Base-by-base conservation (phyloP, 2,329 filamentous ascomycete genomes). In the Emmonsiellopsis sp. region DNA sequence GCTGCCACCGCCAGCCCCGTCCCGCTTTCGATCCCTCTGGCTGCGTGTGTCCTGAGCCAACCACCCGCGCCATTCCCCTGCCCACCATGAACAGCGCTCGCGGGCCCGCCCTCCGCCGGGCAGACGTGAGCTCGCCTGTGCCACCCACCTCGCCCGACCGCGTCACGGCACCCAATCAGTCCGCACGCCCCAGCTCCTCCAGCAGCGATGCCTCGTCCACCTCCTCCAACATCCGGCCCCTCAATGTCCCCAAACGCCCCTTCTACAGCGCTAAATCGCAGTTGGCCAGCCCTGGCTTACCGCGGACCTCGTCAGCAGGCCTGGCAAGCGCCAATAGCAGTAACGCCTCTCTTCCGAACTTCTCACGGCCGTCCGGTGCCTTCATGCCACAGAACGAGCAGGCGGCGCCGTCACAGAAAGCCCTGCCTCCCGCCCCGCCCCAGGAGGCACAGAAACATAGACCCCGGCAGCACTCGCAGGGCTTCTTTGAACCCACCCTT, bases 401-500 rank as follows among this genome's bases (percentile, higher is more conserved):
- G 9, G 10, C 20, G 20, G 61, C 58, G 16, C 60, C 61, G 42
- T 55, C 61, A 42, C 62, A 66, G 45, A 70, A 69, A 59, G 63
- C 64, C 15, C 70, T 71, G n/a, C 66, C 69, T 35, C 67, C 71
- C 30, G 64, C 62, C 34, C 66, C 65, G 38, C 67, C 67, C 5
- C 57, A 51, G 13, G 57, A 75, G 50, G 54, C 70, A 35, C 66
- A 65, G 45, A 65, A 67, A 58, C 73, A 76, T 58, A 70, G 73
- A 43, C 67, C 71, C 34, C 68, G 75, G 57, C 73, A 76, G 58
- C 80, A 83, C 63, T 84, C 81, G 2, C 82, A 85, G 66, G 83
- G 83, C 53, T 85, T 84, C 69, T 85, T 85, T 62, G 83, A 86
- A 65, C 82, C 83, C 13, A 79, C 78, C 34, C 69, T 85, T 53